Conservation (phyloP, 345 rosid species). For the Salix suchowensis region DNA sequence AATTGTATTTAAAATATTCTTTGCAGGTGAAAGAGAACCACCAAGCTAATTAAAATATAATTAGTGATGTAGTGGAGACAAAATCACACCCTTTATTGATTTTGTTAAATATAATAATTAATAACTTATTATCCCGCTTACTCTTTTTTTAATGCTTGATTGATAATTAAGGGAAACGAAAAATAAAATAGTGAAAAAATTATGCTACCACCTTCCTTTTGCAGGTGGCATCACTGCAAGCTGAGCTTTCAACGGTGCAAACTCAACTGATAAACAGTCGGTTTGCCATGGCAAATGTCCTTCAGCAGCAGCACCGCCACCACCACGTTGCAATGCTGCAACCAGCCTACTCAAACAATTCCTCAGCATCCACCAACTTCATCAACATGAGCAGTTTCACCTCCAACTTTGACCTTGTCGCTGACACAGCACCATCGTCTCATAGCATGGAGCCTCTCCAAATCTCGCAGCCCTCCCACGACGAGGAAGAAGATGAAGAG, state of each 20-base stretch:
- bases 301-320: constrained; percentile 44
- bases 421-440: constrained; percentile 47
- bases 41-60: no score
- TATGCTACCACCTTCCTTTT: neutral
- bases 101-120: no score
- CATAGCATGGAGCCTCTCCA: constrained; percentile 49
- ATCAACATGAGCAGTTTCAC: constrained; percentile 47
- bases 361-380: constrained; percentile 78
- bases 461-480: constrained; percentile 34
- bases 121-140: no score
- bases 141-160: no score
- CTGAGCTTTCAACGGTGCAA: constrained; percentile 81
- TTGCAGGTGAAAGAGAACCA: no score
- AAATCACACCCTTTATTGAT: no score
- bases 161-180: no score
- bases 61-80: no score
- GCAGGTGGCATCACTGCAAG: constrained; percentile 79
- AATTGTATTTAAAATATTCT: no score
- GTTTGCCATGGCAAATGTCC: constrained; percentile 61
- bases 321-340: constrained; percentile 48
- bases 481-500: constrained; percentile 66
- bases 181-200: no score
- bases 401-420: constrained; percentile 44
- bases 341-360: constrained; percentile 84
- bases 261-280: constrained; percentile 70